Conservation (phyloP, 495 filamentous ascomycete species). For the Neurospora hispaniola region DNA sequence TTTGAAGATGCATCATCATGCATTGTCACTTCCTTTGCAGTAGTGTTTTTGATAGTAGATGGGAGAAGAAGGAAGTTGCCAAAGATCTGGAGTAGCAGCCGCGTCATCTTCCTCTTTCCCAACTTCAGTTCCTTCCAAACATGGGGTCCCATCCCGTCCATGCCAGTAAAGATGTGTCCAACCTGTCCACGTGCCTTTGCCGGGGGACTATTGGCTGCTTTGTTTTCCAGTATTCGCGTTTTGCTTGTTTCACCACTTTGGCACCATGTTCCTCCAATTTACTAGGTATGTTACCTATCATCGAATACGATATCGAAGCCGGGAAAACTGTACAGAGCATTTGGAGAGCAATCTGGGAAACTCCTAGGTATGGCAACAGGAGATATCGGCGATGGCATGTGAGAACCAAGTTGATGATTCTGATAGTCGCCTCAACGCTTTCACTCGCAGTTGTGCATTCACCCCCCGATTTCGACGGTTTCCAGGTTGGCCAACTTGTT, state of each 20-base stretch:
- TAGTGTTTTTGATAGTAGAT: background rate
- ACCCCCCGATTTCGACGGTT: background rate
- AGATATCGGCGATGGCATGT: background rate
- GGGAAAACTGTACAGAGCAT: background rate
- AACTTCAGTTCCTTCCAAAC: background rate
- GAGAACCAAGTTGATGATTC: background rate
- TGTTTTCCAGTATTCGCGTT: background rate
- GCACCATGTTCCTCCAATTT: background rate
- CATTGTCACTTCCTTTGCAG: background rate
- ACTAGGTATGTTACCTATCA: background rate
- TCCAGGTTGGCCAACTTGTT: background rate
- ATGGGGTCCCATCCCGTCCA: background rate
- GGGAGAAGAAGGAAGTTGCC: background rate
- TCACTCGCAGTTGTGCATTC: background rate
- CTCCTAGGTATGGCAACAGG: background rate
- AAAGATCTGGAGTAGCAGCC: background rate
- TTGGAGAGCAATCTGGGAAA: background rate
- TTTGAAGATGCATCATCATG: background rate
- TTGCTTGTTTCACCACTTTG: background rate
- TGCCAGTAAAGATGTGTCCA: background rate
- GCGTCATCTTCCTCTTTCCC: background rate
- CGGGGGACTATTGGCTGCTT: background rate
- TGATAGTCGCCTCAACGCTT: background rate
- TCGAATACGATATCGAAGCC: background rate
- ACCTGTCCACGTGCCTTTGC: background rate